Conservation (phyloP, 2,329 filamentous ascomycete genomes). For the Stemphylium lycopersici region DNA sequence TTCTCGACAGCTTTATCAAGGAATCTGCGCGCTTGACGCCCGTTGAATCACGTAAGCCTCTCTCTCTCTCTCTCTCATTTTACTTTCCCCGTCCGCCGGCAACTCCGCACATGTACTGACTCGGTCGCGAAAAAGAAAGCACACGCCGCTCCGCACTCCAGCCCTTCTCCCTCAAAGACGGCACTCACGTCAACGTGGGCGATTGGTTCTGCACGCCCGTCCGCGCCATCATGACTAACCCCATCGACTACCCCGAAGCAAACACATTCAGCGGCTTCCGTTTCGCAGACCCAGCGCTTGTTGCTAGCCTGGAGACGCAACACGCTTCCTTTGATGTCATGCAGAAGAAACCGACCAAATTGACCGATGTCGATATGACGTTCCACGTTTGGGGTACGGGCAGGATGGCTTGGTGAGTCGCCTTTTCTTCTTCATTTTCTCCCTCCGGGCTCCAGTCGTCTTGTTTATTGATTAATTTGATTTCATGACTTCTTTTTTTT, state of each 20-base stretch:
- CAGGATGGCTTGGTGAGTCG: conserved; percentile 23
- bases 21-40: conserved; percentile 27
- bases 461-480: no score
- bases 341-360: conserved; percentile 16
- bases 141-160: conserved; percentile 22
- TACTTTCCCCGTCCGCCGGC: no score
- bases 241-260: conserved; percentile 14
- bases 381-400: conserved; percentile 28
- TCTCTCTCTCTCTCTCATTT: no score
- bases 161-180: conserved; percentile 23
- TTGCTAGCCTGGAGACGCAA: conserved; percentile 3
- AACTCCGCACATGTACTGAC: background rate
- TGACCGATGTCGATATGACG: conserved; percentile 19
- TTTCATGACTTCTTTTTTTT: no score
- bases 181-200: conserved; percentile 18
- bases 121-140: conserved; percentile 12
- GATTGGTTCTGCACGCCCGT: conserved; percentile 29
- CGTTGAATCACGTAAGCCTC: conserved; percentile 20
- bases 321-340: conserved; percentile 5
- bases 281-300: conserved; percentile 17
- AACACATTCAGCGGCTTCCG: conserved; percentile 28
- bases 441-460: no score
- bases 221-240: conserved; percentile 22
- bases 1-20: conserved; percentile 32
- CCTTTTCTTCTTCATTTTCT: no score